Percentiles rank a stretch among this genome's conserved stretches.
Evolutionary conservation across 768 basidiomycete species (phyloP).

Genomic region (Mycena polygramma): DNA sequence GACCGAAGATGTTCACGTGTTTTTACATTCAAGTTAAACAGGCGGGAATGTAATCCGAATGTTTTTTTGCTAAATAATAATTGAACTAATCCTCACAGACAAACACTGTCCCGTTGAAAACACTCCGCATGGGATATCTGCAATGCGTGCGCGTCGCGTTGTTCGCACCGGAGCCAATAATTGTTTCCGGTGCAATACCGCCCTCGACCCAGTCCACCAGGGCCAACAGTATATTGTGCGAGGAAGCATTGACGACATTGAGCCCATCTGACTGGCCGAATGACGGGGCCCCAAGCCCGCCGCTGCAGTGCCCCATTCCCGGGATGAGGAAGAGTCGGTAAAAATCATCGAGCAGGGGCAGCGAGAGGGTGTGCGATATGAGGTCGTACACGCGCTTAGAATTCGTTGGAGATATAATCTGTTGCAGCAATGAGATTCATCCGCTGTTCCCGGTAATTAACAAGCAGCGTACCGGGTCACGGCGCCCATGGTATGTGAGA

Average conservation of each 20-base stretch:
- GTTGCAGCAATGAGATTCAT: neutral
- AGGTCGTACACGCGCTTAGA: neutral
- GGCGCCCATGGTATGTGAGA: neutral
- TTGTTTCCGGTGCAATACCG: slow-evolving; percentile 18
- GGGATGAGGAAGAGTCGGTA: slow-evolving; percentile 44
- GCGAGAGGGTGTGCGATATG: neutral
- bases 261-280: slow-evolving; percentile 29
- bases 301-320: slow-evolving; percentile 41
- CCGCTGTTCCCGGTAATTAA: neutral
- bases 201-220: slow-evolving; percentile 32
- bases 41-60: too few species aligned
- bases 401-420: neutral
- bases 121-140: slow-evolving; percentile 22
- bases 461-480: neutral
- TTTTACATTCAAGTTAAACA: too few species aligned
- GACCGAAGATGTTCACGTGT: too few species aligned
- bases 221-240: slow-evolving; percentile 26
- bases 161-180: slow-evolving; percentile 12
- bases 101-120: slow-evolving; percentile 20
- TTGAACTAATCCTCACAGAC: slow-evolving; percentile 10
- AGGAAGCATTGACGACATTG: slow-evolving; percentile 25
- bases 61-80: neutral
- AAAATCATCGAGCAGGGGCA: neutral
- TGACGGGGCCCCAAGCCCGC: slow-evolving; percentile 31
- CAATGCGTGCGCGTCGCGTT: slow-evolving; percentile 9